phyloP scores from a whole-genome alignment of 2,329 filamentous ascomycete genomes.

The Fusarium hostae region DNA sequence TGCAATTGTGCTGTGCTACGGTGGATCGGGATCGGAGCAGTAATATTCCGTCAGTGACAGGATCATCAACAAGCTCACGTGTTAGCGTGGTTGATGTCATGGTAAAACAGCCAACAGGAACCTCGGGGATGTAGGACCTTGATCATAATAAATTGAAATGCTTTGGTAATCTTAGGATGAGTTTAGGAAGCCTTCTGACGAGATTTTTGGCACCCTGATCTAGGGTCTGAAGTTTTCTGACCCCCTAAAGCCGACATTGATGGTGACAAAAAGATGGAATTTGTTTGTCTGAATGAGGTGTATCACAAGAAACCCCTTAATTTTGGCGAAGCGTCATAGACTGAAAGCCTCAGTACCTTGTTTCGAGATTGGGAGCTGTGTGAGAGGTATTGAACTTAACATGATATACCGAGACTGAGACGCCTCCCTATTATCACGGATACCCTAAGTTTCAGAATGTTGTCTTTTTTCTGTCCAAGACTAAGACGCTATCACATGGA shows the following conservation, averaged over 20 bases:
- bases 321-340: background rate
- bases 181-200: background rate
- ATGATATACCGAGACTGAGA: background rate
- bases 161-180: too few species aligned
- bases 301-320: background rate
- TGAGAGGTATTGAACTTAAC: background rate
- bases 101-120: background rate
- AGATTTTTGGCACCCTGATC: background rate
- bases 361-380: background rate
- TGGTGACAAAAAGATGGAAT: background rate
- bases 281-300: background rate
- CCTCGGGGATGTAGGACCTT: background rate
- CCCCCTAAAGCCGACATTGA: background rate
- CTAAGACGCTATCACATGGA: conserved; percentile 30
- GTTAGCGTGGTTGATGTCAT: conserved; percentile 40
- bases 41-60: conserved; percentile 22
- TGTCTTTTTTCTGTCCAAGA: background rate
- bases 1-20: background rate
- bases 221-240: background rate
- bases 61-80: conserved; percentile 31
- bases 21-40: conserved; percentile 5
- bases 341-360: background rate
- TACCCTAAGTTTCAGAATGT: background rate
- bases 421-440: background rate
- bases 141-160: background rate